These are phyloP conservation scores for Claviceps sp. DNA, from an alignment of 2,329 filamentous ascomycete species.

Conservation along the genomic window DNA sequence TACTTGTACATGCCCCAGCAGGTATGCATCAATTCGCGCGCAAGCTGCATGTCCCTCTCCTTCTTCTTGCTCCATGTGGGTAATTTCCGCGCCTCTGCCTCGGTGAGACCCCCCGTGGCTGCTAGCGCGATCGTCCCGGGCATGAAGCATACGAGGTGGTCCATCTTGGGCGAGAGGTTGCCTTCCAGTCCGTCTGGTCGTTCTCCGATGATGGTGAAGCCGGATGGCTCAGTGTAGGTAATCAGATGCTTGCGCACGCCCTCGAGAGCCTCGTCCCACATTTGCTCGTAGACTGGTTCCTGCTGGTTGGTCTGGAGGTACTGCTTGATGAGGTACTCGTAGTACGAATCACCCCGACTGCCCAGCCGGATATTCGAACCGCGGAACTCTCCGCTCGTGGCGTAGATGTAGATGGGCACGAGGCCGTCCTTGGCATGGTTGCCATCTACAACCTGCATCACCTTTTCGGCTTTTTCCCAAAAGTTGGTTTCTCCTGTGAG, in stretches of 20 bases:
- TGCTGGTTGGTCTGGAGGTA: constrained; percentile 84
- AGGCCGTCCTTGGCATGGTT: constrained; percentile 70
- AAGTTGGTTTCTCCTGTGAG: constrained; percentile 85
- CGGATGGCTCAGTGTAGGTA: constrained; percentile 68
- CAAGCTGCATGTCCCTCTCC: constrained; percentile 77
- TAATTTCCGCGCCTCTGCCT: constrained; percentile 60
- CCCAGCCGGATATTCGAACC: constrained; percentile 82
- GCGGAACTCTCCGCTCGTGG: constrained; percentile 64
- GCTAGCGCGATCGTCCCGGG: constrained; percentile 88
- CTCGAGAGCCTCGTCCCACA: constrained; percentile 79
- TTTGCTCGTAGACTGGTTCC: constrained; percentile 74
- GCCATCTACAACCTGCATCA: constrained; percentile 81
- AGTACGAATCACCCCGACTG: constrained; percentile 92
- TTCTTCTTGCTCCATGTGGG: constrained; percentile 63
- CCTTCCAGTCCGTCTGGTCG: constrained; percentile 58
- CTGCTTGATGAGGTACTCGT: constrained; percentile 98
- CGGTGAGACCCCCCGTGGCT: constrained; percentile 64
- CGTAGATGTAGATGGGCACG: constrained; percentile 81
- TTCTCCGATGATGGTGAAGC: constrained; percentile 84
- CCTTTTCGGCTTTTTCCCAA: constrained; percentile 83
- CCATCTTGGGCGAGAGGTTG: constrained; percentile 76
- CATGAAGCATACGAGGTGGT: constrained; percentile 95
- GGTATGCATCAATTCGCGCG: constrained; percentile 84
- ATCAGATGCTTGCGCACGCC: constrained; percentile 87
- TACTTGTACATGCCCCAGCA: constrained; percentile 96